phyloP scores from a whole-genome alignment of 768 basidiomycete genomes.

The Boletus rex-veris region DNA sequence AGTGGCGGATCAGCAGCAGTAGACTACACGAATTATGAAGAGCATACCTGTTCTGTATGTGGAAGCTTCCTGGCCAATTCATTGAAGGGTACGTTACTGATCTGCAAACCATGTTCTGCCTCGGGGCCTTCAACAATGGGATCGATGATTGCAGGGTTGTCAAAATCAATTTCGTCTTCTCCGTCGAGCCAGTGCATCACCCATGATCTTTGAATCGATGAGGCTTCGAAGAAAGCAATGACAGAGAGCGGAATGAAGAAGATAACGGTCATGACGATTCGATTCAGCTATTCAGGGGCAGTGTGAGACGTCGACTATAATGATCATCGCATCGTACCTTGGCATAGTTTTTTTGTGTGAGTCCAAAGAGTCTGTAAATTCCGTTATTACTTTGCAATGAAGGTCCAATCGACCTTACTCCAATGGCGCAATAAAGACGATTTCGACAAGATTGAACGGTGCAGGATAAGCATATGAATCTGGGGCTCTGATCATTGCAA shows the following conservation, averaged over 20 bases:
- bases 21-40: background rate
- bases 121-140: conserved; percentile 59
- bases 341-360: conserved; percentile 56
- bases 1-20: conserved; percentile 6
- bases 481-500: conserved; percentile 81
- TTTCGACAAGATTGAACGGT: conserved; percentile 88
- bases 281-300: conserved; percentile 55
- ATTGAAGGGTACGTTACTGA: conserved; percentile 66
- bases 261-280: conserved; percentile 68
- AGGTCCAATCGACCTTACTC: conserved; percentile 54
- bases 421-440: conserved; percentile 73
- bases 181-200: conserved; percentile 64
- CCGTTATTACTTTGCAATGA: background rate
- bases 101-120: conserved; percentile 52
- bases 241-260: conserved; percentile 76
- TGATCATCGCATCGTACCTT: conserved; percentile 35
- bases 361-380: conserved; percentile 37
- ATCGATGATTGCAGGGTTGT: conserved; percentile 51
- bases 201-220: conserved; percentile 58
- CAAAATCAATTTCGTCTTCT: conserved; percentile 55
- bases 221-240: conserved; percentile 72
- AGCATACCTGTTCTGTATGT: conserved; percentile 61
- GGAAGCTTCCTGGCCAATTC: conserved; percentile 73
- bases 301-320: background rate
- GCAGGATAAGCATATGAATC: conserved; percentile 83